A percentile compares a stretch with the other conserved stretches of the same genome.
Evolutionary conservation across 78 protist species (phyloP).

Genomic region (Anaeramoeba ignava): DNA sequence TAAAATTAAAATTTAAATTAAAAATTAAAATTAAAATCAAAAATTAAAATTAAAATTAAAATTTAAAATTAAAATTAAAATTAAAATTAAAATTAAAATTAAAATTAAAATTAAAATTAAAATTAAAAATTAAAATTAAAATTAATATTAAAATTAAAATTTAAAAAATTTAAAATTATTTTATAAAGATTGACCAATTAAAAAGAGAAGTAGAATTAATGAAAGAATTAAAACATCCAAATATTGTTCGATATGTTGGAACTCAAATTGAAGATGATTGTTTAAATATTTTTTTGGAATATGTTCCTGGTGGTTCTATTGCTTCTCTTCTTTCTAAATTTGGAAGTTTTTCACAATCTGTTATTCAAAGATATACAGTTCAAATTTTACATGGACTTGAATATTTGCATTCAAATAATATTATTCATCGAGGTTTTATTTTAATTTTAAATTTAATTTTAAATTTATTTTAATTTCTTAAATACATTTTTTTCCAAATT

Average conservation of each 20-base stretch:
- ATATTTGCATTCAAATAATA: background rate
- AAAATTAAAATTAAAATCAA: no score
- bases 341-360: constrained; percentile 10
- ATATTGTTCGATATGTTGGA: constrained; percentile 46
- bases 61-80: no score
- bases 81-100: no score
- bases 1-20: no score
- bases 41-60: no score
- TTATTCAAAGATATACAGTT: constrained; percentile 14
- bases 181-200: constrained; percentile 12
- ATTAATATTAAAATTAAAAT: no score
- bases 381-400: constrained; percentile 4
- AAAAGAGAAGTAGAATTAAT: constrained; percentile 10
- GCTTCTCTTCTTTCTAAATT: constrained; percentile 2
- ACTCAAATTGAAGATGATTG: constrained; percentile 2
- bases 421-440: constrained; percentile 24
- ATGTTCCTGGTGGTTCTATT: constrained; percentile 24
- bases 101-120: no score
- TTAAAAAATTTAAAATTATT: no score
- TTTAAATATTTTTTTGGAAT: constrained; percentile 18
- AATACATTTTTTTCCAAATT: background rate
- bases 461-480: background rate
- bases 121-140: no score
- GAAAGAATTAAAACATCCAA: constrained; percentile 28
- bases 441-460: background rate